These are phyloP conservation scores for Orobanche coerulescens DNA, from an alignment of 257 asterid genomes.

Conservation along the genomic window DNA sequence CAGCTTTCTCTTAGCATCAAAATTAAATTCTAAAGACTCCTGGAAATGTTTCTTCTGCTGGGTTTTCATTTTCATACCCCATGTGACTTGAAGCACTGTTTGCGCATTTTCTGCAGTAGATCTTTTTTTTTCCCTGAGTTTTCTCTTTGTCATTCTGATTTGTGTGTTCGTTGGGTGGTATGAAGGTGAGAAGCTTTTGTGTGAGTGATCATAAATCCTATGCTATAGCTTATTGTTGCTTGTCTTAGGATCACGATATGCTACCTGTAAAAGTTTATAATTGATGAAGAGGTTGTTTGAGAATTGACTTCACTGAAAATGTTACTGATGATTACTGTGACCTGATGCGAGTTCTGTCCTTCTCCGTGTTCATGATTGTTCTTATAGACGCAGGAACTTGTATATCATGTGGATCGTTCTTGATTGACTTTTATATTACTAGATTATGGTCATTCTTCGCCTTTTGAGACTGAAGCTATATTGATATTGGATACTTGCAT, in stretches of 20 bases:
- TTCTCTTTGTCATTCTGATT: neutral
- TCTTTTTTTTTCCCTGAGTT: neutral
- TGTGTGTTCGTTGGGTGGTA: neutral
- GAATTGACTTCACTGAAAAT: too few relatives aligned
- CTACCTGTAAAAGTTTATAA: too few relatives aligned
- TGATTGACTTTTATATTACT: neutral
- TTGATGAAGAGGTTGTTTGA: too few relatives aligned
- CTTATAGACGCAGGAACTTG: neutral
- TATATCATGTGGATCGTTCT: neutral
- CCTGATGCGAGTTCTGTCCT: neutral
- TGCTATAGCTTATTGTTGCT: neutral
- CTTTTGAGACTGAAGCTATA: neutral
- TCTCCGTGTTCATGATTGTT: neutral
- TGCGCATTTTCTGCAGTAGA: neutral
- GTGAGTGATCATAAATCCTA: neutral
- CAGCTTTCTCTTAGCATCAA: too few relatives aligned
- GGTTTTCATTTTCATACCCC: neutral
- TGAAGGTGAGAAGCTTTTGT: neutral
- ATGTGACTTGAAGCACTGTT: neutral
- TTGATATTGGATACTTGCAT: neutral
- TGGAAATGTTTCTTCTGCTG: too few relatives aligned
- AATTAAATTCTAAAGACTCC: too few relatives aligned
- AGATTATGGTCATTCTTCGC: conserved; percentile 7
- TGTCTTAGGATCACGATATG: too few relatives aligned
- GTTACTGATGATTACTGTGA: too few relatives aligned